These are phyloP conservation scores for Aspergillus luchuensis DNA, from an alignment of 2,329 filamentous ascomycete species.

Conservation along the genomic window DNA sequence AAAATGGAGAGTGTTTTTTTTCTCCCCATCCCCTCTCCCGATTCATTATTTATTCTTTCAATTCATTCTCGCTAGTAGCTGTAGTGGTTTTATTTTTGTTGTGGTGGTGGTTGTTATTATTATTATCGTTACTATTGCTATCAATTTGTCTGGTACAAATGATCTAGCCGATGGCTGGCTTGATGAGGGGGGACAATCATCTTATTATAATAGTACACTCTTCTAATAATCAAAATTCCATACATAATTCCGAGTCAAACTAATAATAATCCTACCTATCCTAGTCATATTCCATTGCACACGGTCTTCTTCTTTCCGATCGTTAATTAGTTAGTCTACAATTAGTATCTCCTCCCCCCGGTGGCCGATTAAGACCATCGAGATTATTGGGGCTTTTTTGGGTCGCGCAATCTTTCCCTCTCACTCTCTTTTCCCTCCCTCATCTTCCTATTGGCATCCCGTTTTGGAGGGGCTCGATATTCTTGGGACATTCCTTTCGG, in stretches of 20 bases:
- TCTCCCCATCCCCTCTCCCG: no score
- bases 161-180: background rate
- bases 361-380: background rate
- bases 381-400: background rate
- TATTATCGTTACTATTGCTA: background rate
- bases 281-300: background rate
- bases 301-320: background rate
- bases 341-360: background rate
- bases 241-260: background rate
- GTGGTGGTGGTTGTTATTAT: background rate
- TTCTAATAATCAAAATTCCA: background rate
- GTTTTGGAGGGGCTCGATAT: background rate
- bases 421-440: background rate
- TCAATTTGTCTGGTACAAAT: background rate
- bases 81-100: no score
- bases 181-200: background rate
- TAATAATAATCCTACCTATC: background rate
- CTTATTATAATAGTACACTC: background rate
- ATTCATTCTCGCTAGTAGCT: no score
- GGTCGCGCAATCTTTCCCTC: background rate
- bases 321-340: background rate
- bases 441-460: background rate
- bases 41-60: no score
- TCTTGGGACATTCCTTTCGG: conserved; percentile 16
- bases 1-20: no score